Evolutionary conservation across 352 stramenopile species (phyloP).

Genomic region (Plasmopara halstedii): DNA sequence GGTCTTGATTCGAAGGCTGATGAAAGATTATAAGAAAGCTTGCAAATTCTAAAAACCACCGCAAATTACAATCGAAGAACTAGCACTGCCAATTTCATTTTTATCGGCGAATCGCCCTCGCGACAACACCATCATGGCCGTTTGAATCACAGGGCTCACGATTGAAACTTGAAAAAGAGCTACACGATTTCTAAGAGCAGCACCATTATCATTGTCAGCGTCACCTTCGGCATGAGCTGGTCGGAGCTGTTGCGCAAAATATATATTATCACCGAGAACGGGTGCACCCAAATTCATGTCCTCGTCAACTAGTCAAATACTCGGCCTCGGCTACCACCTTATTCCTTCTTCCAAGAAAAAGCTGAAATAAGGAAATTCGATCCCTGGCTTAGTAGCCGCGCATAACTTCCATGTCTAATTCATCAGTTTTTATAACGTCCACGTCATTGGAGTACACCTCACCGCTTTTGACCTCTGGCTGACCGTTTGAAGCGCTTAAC

Average conservation of each 20-base stretch:
- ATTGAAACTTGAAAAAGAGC: slow-evolving; percentile 13
- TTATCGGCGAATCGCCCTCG: slow-evolving; percentile 35
- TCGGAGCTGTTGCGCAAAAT: slow-evolving; percentile 9
- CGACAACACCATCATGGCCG: slow-evolving; percentile 29
- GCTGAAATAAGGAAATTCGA: slow-evolving; percentile 23
- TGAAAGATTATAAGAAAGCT: slow-evolving; percentile 44
- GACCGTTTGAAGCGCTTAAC: neutral
- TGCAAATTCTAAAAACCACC: slow-evolving; percentile 59
- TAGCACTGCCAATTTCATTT: slow-evolving; percentile 30
- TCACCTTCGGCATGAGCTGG: slow-evolving; percentile 4
- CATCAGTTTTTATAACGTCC: slow-evolving; percentile 6
- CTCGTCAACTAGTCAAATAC: slow-evolving; percentile 3
- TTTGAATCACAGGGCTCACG: slow-evolving; percentile 36
- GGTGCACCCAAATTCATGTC: slow-evolving; percentile 14
- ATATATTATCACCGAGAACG: slow-evolving; percentile 13
- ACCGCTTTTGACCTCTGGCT: slow-evolving; percentile 5
- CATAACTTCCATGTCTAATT: slow-evolving; percentile 1
- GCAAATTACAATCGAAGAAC: slow-evolving; percentile 35
- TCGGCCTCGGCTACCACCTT: slow-evolving; percentile 3
- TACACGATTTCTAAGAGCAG: slow-evolving; percentile 15
- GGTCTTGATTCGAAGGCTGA: slow-evolving; percentile 29
- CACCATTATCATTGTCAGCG: slow-evolving; percentile 6
- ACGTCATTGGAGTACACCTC: slow-evolving; percentile 4
- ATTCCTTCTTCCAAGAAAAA: slow-evolving; percentile 25
- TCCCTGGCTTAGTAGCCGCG: neutral